A percentile compares a stretch with the other conserved stretches of the same genome.
phyloP scores from a whole-genome alignment of 345 rosid genomes.

The Syzygium oleosum region DNA sequence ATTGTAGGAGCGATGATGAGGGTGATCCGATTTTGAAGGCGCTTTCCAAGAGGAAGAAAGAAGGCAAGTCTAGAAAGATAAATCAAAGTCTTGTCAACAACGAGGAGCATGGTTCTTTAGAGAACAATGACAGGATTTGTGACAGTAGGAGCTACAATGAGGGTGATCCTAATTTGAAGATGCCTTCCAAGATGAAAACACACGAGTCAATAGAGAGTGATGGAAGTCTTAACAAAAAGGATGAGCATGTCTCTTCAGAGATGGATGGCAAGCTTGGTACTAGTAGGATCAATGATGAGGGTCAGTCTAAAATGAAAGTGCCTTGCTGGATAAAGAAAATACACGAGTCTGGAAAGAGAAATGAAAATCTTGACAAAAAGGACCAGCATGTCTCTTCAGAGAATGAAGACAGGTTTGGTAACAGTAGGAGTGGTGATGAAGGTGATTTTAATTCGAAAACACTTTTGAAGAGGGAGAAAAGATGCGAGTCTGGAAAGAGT shows the following conservation, averaged over 20 bases:
- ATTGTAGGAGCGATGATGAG: neutral
- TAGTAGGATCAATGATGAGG: constrained; percentile 19
- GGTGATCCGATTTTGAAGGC: neutral
- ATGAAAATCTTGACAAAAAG: constrained; percentile 24
- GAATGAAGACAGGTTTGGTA: constrained; percentile 20
- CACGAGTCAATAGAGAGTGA: constrained; percentile 40
- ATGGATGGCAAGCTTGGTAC: constrained; percentile 21
- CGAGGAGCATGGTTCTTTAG: neutral
- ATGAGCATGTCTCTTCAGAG: constrained; percentile 12
- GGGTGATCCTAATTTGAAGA: constrained; percentile 10
- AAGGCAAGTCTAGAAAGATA: neutral
- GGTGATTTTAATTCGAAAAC: neutral
- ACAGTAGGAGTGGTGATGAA: neutral
- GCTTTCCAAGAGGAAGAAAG: neutral
- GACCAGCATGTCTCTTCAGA: constrained; percentile 16
- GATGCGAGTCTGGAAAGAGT: constrained; percentile 40
- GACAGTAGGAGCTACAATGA: constrained; percentile 9
- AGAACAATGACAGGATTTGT: neutral
- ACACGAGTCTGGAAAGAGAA: neutral
- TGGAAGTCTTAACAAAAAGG: constrained; percentile 23
- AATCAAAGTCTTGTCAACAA: neutral
- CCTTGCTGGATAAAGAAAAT: neutral
- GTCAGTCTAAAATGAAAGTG: constrained; percentile 5
- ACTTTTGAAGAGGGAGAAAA: constrained; percentile 41
- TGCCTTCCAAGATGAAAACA: constrained; percentile 11